Evolutionary conservation across 2,329 filamentous ascomycete species (phyloP), one percentile per base, ranked within the genome.

Genomic region (Epichloe festucae): DNA sequence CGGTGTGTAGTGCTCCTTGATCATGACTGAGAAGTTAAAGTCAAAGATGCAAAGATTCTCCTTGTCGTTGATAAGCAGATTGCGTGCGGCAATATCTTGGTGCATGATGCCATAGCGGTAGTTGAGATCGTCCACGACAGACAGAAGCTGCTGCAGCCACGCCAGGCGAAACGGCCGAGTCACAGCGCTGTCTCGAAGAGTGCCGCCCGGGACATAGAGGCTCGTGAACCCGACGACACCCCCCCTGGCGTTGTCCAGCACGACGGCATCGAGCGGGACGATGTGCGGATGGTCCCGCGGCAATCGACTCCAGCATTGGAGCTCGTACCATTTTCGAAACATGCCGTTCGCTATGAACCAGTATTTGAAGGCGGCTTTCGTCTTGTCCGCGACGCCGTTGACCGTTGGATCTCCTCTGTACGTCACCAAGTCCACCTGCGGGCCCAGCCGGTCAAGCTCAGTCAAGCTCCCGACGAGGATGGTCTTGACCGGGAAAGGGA

Each of bases 121-220:
- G 49, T 72, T 71, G 27, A 72, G 56, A 38, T 64, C 60, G 51
- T 72, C 68, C 5, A 70, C 61, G 2, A 68, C 61, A 0, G 58
- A 7, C 0, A 62, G 63, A 0, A 72, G 63, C 51, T 73, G 68
- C 15, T 59, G 53, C 0, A 70, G 56, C 63, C 66, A 70, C 48
- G 62, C 42, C 0, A 71, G 56, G 54, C 61, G 63, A 49, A 71
- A 72, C 1, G 59, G 50, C 8, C 63, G 59, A 14, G 47, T 21
- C 11, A 21, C 47, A 19, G 59, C 58, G 40, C 42, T 54, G 49
- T 62, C 56, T 2, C 56, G 52, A 3, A 69, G 55, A 2, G 58
- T 68, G 12, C 67, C 66, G 17, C 67, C 66, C n/a, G 64, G 58
- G 10, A 70, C 58, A 48, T 61, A 68, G 8, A 34, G 27, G 17